Percentiles rank a stretch among this genome's conserved stretches.
These are phyloP conservation scores for Paraphoma sp. DNA, from an alignment of 2,329 filamentous ascomycete genomes.

Conservation along the genomic window DNA sequence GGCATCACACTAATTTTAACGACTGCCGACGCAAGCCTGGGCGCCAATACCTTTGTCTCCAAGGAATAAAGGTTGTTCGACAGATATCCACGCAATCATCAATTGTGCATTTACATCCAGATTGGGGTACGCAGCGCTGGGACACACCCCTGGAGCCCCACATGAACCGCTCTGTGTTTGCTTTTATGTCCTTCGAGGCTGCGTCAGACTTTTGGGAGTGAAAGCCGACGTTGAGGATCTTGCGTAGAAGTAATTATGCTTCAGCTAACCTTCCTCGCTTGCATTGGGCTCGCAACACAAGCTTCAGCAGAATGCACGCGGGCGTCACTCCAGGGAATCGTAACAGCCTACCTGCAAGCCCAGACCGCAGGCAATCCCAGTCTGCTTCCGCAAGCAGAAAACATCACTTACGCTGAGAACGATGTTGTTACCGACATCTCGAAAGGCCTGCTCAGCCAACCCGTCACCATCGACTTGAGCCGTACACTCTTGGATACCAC, in stretches of 20 bases:
- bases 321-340: conserved; percentile 16
- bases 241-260: not conserved
- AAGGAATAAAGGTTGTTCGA: no score
- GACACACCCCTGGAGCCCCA: conserved; percentile 7
- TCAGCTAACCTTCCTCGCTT: not conserved
- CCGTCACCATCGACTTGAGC: conserved; percentile 22
- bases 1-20: no score
- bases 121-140: conserved; percentile 1
- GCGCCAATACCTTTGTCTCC: no score
- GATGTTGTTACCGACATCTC: conserved; percentile 15
- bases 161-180: not conserved
- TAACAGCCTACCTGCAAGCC: conserved; percentile 20
- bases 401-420: conserved; percentile 23
- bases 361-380: conserved; percentile 18
- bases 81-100: no score
- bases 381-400: conserved; percentile 12
- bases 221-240: not conserved
- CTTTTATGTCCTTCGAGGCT: not conserved
- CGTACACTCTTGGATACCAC: conserved; percentile 29
- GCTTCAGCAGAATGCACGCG: conserved; percentile 22
- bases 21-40: no score
- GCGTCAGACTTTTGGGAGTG: not conserved
- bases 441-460: conserved; percentile 13
- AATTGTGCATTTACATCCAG: no score
- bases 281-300: conserved; percentile 3